Evolutionary conservation across 2,329 filamentous ascomycete species (phyloP).

Genomic region (Penicillium hordei): DNA sequence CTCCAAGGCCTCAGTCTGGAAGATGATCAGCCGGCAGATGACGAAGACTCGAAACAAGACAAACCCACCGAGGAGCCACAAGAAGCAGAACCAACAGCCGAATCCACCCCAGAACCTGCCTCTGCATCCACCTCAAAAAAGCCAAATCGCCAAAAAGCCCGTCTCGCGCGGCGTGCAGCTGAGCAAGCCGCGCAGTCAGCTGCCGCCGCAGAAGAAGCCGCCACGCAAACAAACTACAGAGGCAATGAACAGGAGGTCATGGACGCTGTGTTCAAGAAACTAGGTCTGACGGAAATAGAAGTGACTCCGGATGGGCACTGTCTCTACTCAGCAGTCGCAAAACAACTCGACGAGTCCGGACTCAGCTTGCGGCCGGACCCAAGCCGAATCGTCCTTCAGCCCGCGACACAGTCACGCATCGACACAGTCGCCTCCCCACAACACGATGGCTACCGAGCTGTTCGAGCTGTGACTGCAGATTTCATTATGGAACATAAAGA

Average conservation of each 20-base stretch:
- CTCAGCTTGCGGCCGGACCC: constrained; percentile 41
- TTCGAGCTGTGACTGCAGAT: constrained; percentile 69
- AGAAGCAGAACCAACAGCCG: not conserved
- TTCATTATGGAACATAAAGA: constrained; percentile 74
- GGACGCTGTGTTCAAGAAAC: constrained; percentile 62
- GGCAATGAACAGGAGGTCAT: constrained; percentile 70
- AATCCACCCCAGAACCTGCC: constrained; percentile 10
- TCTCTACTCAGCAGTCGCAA: constrained; percentile 86
- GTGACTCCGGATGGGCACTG: constrained; percentile 93
- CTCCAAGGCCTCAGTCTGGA: constrained; percentile 38
- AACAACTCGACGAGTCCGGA: constrained; percentile 65
- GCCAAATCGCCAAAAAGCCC: constrained; percentile 86
- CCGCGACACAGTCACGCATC: constrained; percentile 32
- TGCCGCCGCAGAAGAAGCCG: constrained; percentile 73
- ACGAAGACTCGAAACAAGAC: constrained; percentile 14
- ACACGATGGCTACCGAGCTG: constrained; percentile 60
- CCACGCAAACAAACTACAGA: constrained; percentile 70
- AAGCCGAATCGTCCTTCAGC: constrained; percentile 33
- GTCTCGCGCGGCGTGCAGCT: constrained; percentile 82
- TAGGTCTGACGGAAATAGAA: constrained; percentile 69
- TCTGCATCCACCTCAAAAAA: constrained; percentile 57
- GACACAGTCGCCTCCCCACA: constrained; percentile 38
- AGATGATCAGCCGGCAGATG: constrained; percentile 23
- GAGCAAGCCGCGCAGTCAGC: constrained; percentile 70
- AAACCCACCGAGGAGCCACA: constrained; percentile 5